Base-by-base conservation (phyloP, 768 basidiomycete genomes). In the Arthromyces matolae region DNA sequence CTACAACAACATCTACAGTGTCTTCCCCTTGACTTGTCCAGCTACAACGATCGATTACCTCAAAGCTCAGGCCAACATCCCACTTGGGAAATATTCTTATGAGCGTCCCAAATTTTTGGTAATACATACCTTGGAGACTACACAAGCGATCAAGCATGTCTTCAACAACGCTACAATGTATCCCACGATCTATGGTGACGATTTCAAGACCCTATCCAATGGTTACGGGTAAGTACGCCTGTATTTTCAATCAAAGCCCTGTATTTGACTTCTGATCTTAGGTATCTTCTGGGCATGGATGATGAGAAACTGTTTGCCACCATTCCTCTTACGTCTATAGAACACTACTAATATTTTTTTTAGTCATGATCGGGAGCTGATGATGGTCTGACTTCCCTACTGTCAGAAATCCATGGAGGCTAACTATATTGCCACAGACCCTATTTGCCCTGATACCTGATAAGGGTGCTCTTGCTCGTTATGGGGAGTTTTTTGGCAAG, bases 21-120 rank as follows among this genome's bases (percentile, higher is more conserved):
- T 62, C 33, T 64, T 62, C 31, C 60, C 61, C 7, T 52, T 62
- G 34, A 47, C 38, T 3, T 47, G 42, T 22, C 59, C 60, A 6
- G 18, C 18, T 2, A 24, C 35, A 5, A 49, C 43, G 8, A 33
- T 35, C 19, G 31, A 20, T 10, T n/a, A 45, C 13, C 33, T 55
- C 32, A 27, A 16, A n/a, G n/a, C 42, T 32, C 45, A 31, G 9
- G 3, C 28, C 33, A 10, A 29, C 19, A 24, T 34, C 29, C 8
- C 18, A 46, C 20, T n/a, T 18, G 14, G n/a, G n/a, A n/a, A n/a
- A n/a, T 53, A 51, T 33, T 40, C 47, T 8, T 49, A 44, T 31
- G 49, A 57, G 4, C 31, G 47, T 12, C 58, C 58, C 16, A 29
- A 49, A 37, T 35, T 42, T 20, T 36, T 16, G 3, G 28, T 36